Conservation (phyloP, 305 asterid species). For the Solanum hybrid region DNA sequence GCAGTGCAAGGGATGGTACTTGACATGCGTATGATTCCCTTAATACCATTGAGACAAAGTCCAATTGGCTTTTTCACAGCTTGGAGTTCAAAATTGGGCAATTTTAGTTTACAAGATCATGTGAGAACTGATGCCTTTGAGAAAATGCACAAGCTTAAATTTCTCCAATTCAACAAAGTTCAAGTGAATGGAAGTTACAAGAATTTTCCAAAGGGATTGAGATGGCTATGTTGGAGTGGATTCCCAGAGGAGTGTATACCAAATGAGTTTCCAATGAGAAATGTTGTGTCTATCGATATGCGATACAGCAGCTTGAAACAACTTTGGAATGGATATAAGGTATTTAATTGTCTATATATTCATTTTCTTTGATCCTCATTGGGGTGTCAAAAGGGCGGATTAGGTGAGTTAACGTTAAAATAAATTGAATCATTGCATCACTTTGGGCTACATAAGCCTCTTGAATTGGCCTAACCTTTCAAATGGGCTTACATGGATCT, state of each 20-base stretch:
- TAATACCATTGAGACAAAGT: not conserved
- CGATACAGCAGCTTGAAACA: constrained; percentile 7
- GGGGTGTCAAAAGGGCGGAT: not conserved
- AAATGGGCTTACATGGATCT: not conserved
- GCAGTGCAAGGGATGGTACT: not conserved
- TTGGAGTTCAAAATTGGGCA: not conserved
- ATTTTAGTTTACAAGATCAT: not conserved
- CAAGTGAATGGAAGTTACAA: constrained; percentile 3
- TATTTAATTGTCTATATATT: not conserved
- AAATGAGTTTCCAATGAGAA: not conserved
- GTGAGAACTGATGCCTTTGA: constrained; percentile 9
- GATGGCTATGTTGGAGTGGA: constrained; percentile 20
- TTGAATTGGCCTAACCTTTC: not conserved
- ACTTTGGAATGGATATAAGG: constrained; percentile 13
- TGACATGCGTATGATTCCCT: not conserved
- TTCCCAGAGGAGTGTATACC: constrained; percentile 11
- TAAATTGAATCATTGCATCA: not conserved
- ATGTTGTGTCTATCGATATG: constrained; percentile 10
- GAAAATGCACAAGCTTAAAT: constrained; percentile 8
- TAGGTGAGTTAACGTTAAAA: not conserved
- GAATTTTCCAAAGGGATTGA: constrained; percentile 8
- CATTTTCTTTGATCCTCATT: not conserved
- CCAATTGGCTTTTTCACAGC: not conserved
- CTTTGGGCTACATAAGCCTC: not conserved
- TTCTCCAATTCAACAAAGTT: constrained; percentile 6